A percentile compares a stretch with the other conserved stretches of the same genome.
Evolutionary conservation across 2,329 filamentous ascomycete species (phyloP).

Genomic region (Xylaria sp.): DNA sequence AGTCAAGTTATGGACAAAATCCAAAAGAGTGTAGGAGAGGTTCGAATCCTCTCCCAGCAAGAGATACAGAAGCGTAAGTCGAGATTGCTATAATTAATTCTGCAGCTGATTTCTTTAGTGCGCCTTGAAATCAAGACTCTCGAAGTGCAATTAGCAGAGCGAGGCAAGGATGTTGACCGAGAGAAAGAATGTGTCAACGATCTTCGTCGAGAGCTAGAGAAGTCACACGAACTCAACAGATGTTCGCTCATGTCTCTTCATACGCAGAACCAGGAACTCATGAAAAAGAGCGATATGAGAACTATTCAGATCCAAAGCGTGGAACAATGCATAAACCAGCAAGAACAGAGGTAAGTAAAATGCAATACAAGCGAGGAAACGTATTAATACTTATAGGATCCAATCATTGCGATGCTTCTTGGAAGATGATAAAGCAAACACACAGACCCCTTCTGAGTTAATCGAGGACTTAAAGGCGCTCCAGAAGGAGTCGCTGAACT

Average conservation of each 20-base stretch:
- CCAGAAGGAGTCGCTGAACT: conserved; percentile 33
- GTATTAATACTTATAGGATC: conserved; percentile 37
- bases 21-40: conserved; percentile 34
- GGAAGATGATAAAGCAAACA: conserved; percentile 29
- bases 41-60: conserved; percentile 29
- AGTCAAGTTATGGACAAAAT: conserved; percentile 35
- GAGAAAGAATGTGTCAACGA: conserved; percentile 36
- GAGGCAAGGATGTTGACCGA: conserved; percentile 39
- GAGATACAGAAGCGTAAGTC: conserved; percentile 40
- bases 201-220: conserved; percentile 39
- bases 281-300: conserved; percentile 34
- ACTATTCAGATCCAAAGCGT: conserved; percentile 28
- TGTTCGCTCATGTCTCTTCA: conserved; percentile 37
- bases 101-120: conserved; percentile 39
- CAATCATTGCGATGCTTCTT: conserved; percentile 35
- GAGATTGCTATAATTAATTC: not conserved
- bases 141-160: conserved; percentile 36
- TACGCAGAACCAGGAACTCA: conserved; percentile 38
- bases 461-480: conserved; percentile 34
- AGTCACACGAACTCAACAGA: conserved; percentile 37
- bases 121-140: conserved; percentile 36
- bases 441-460: conserved; percentile 26
- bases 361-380: not conserved
- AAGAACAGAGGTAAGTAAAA: conserved; percentile 40
- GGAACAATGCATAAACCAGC: conserved; percentile 29